A percentile compares a stretch with the other conserved stretches of the same genome.
These are phyloP conservation scores for Salpingoeca rosetta DNA, from an alignment of 78 protist species.

Conservation along the genomic window DNA sequence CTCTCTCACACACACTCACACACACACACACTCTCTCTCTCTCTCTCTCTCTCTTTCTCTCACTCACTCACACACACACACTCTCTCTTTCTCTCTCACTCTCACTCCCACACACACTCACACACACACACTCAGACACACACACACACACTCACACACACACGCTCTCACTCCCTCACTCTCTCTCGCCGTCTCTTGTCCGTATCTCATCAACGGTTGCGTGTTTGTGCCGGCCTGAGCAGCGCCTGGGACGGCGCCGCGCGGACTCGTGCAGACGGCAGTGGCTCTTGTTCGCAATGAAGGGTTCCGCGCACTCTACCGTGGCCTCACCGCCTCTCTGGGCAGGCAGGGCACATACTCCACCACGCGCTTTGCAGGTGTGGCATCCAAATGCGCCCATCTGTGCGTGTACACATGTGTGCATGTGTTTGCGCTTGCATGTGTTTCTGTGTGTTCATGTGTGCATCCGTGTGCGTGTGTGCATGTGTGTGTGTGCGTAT, in stretches of 20 bases:
- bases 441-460: too few species aligned
- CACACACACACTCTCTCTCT: not conserved
- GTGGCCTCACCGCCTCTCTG: conserved; percentile 17
- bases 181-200: not conserved
- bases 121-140: not conserved
- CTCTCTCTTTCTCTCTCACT: not conserved
- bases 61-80: not conserved
- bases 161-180: not conserved
- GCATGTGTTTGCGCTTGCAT: not conserved
- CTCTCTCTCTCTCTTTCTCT: not conserved
- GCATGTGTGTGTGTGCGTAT: too few species aligned
- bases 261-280: not conserved
- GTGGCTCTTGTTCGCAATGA: not conserved
- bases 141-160: not conserved
- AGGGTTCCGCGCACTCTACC: not conserved
- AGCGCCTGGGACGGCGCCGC: not conserved
- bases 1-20: not conserved
- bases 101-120: not conserved
- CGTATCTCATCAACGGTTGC: not conserved
- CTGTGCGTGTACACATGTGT: not conserved
- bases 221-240: not conserved
- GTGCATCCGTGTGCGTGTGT: too few species aligned
- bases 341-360: conserved; percentile 25
- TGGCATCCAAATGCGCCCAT: not conserved
- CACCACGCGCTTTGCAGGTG: conserved; percentile 24